Percentiles rank a stretch among this genome's conserved stretches.
Conservation (phyloP, 495 filamentous ascomycete species). For the Antarctomyces pellizariae region DNA sequence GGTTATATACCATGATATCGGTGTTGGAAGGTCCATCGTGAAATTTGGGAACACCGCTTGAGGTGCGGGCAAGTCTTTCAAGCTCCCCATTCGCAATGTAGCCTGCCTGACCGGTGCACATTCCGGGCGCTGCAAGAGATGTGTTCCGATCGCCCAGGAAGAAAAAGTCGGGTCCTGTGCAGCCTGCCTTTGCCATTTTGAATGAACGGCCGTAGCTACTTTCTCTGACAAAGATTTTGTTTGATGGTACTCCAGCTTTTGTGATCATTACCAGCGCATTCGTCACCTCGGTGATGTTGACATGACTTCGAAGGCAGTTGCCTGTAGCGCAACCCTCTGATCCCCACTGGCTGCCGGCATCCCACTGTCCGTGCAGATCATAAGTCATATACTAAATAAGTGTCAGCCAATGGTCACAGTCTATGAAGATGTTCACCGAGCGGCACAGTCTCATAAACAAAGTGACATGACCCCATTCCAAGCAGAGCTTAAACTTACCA, state of each 20-base stretch:
- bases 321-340: conserved; percentile 10
- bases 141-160: no score
- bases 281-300: conserved; percentile 19
- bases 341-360: conserved; percentile 1
- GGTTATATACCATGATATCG: conserved; percentile 16
- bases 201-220: conserved; percentile 17
- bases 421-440: no score
- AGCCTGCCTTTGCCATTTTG: conserved; percentile 14
- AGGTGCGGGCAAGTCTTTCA: conserved; percentile 7
- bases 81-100: conserved; percentile 19
- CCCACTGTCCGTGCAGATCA: conserved; percentile 15
- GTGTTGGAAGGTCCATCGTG: conserved; percentile 9
- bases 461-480: no score
- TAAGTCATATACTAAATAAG: conserved; percentile 22
- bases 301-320: conserved; percentile 14
- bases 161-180: no score
- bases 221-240: conserved; percentile 17
- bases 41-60: no score
- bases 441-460: no score
- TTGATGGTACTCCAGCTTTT: conserved; percentile 18
- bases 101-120: conserved; percentile 17
- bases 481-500: no score
- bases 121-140: conserved; percentile 12
- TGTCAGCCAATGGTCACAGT: no score
- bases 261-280: conserved; percentile 19